Conservation (phyloP, 1,284 basidiomycete genomes). For the Sporisorium exsertum region DNA sequence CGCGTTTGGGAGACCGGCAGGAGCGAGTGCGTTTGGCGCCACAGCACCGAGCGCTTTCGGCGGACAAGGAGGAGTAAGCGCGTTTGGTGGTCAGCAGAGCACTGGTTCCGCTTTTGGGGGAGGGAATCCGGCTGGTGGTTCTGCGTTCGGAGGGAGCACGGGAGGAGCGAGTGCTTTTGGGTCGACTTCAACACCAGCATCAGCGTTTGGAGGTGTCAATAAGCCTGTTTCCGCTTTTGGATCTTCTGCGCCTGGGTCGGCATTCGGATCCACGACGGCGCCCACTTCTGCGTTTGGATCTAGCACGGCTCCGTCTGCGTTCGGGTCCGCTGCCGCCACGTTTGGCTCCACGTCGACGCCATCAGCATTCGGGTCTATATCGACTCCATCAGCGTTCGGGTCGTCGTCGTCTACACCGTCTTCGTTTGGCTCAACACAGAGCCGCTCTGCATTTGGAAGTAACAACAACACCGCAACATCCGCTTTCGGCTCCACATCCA, state of each 20-base stretch:
- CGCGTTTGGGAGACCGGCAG: conserved; percentile 22
- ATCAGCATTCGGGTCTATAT: conserved; percentile 19
- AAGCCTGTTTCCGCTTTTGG: conserved; percentile 25
- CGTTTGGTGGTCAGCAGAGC: conserved; percentile 19
- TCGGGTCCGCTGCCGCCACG: conserved; percentile 11
- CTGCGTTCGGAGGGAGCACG: conserved; percentile 21
- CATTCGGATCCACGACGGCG: conserved; percentile 22
- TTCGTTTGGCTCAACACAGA: conserved; percentile 5
- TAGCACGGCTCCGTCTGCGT: conserved; percentile 7
- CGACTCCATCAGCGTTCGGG: conserved; percentile 14
- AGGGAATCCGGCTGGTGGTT: conserved; percentile 1
- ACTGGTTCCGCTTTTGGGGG: conserved; percentile 18
- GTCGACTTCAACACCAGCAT: conserved; percentile 13
- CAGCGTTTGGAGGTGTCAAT: conserved; percentile 18
- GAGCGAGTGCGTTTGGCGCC: conserved; percentile 29
- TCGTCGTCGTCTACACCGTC: not conserved
- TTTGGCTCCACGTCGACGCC: conserved; percentile 12
- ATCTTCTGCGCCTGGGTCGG: conserved; percentile 15
- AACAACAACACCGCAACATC: conserved; percentile 4
- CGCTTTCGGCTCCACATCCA: conserved; percentile 16
- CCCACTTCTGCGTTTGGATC: conserved; percentile 23
- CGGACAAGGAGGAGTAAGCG: conserved; percentile 13
- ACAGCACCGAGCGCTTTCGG: conserved; percentile 18
- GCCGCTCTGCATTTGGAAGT: not conserved
- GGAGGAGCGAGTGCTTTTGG: conserved; percentile 26